Base-by-base conservation (phyloP, 2,329 filamentous ascomycete genomes). In the Helotiales sp. region DNA sequence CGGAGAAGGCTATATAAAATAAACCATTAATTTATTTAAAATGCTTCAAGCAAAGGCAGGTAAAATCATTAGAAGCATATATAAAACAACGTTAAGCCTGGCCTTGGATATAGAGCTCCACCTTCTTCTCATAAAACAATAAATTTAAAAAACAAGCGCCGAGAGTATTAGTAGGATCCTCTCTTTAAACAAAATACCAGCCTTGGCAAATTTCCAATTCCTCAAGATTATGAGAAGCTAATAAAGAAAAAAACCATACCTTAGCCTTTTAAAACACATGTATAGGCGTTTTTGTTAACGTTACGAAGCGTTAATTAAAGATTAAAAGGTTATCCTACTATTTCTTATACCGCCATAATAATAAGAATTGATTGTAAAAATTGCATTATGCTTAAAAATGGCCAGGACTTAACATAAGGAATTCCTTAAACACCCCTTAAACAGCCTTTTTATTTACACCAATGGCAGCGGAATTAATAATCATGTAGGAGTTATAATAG, bases 41-140 rank as follows among this genome's bases (percentile, higher is more conserved):
- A 58, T 3, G 30, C 58, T 66, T 49, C 68, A 75, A 65, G 65
- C 64, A 63, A 71, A 70, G 68, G 73, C 66, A 54, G 67, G 63
- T 34, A 68, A 70, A 66, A 64, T 70, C 22, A 76, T 75, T 47
- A 67, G 63, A 55, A 65, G 73, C 15, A 73, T 69, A 52, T 76
- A 70, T 43, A 71, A 58, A 64, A 71, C 73, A 52, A 76, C 69
- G 57, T 74, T 63, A 43, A 66, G 50, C 34, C 69, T 67, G 13
- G 70, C 70, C 32, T 66, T 76, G 6, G 61, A 75, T 54, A 34
- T 74, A 37, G 66, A 74, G 55, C 61, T 70, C 2, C 64, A 69
- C 63, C 65, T 69, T 32, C 58, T 70, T 40, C 61, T 45, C n/a
- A 34, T 67, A 1, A 22, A 67, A 32, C 54, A 67, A 45, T 28